Percentiles rank a stretch among this genome's conserved stretches.
These are phyloP conservation scores for Moricandia arvensis DNA, from an alignment of 345 rosid species.

Conservation along the genomic window DNA sequence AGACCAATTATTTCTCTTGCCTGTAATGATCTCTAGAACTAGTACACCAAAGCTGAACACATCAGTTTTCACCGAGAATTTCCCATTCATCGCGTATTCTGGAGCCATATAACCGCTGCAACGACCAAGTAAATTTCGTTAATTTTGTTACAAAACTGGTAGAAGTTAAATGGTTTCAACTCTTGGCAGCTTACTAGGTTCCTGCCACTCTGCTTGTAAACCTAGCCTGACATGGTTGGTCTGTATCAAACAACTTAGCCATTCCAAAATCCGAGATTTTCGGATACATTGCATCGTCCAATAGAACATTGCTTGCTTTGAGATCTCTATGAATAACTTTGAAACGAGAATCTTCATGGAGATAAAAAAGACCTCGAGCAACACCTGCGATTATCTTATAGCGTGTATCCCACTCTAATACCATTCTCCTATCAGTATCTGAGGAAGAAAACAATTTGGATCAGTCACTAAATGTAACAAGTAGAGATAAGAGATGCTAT, in stretches of 20 bases:
- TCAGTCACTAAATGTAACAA: not conserved
- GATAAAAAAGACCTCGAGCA: constrained; percentile 36
- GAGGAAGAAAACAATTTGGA: not conserved
- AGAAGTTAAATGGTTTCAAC: not conserved
- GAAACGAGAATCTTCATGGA: constrained; percentile 51
- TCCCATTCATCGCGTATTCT: constrained; percentile 1
- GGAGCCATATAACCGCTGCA: constrained; percentile 22
- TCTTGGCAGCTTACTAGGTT: constrained; percentile 37
- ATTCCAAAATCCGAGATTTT: constrained; percentile 58
- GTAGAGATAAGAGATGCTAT: not conserved
- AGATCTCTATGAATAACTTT: constrained; percentile 39
- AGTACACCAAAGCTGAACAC: constrained; percentile 17
- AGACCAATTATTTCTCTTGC: constrained; percentile 27
- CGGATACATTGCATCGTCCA: constrained; percentile 46
- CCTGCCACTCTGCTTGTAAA: constrained; percentile 37
- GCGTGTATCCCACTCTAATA: constrained; percentile 30
- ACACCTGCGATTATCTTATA: constrained; percentile 25
- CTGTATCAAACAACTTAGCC: constrained; percentile 35
- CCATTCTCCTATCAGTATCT: constrained; percentile 13
- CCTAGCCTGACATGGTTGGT: not conserved
- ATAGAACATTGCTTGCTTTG: constrained; percentile 40
- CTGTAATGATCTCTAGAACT: constrained; percentile 11
- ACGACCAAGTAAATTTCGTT: not conserved
- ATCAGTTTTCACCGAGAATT: constrained; percentile 14
- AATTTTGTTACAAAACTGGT: not conserved